Evolutionary conservation across 2,329 filamentous ascomycete genomes (phyloP), one percentile per base, ranked within the genome.

Genomic region (Penicillium palitans): DNA sequence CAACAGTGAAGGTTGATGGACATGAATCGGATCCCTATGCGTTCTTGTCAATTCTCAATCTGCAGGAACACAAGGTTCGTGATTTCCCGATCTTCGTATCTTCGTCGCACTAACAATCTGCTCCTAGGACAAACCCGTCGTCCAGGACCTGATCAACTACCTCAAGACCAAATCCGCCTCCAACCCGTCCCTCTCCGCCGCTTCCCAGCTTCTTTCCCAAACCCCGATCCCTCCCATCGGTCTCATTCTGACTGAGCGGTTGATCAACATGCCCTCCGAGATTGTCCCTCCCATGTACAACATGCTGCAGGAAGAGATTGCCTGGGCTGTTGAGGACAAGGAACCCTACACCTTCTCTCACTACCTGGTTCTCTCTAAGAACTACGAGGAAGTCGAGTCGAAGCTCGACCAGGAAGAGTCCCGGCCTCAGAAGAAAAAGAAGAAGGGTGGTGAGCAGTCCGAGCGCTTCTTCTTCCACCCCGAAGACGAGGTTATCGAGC

Each of bases 251-350:
- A 90, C 91, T 2, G 95, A 99, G 76, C 87, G 93, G 24, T 82
- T 98, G 68, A 92, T 99, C 80, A 99, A 99, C 79, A 93, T 97
- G 81, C 95, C 95, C n/a, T 82, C 90, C 17, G 91, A 98, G 76
- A 87, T 96, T 62, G 87, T 92, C 15, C 93, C 95, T 31, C 93
- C 95, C 4, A 90, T 98, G 86, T 98, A 97, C 83, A 87, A 84
- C 51, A 96, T 97, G 91, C 84, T 99, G 51, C 80, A 90, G 49
- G 92, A 98, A 71, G 95, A 99, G 81, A 87, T 99, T 51, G 83
- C 89, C 69, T 93, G 89, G 72, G 95, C 95, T 1, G 80, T 96
- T 3, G 88, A 96, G 72, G 92, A 96, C 72, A 89, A 90, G 71
- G 92, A 98, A 76, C 92, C 93, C 0, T 98, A 96, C 76, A 83